A percentile compares a stretch with the other conserved stretches of the same genome.
Evolutionary conservation across 2,329 filamentous ascomycete genomes (phyloP).

Genomic region (Ciborinia camelliae): DNA sequence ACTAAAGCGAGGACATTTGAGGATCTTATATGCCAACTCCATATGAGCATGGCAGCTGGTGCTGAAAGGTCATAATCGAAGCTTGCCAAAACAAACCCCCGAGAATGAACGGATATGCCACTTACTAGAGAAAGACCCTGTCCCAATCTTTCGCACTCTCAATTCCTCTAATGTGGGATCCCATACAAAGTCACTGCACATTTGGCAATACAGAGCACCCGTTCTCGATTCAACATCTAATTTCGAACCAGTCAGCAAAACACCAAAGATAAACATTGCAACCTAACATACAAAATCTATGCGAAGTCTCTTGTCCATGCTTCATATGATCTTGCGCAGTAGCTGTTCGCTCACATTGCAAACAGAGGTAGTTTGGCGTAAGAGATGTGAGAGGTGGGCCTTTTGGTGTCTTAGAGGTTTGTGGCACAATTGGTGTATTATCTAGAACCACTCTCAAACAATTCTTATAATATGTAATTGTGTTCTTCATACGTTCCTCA

Average conservation of each 20-base stretch:
- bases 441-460: slow-evolving; percentile 70
- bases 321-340: slow-evolving; percentile 61
- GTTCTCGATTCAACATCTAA: slow-evolving; percentile 74
- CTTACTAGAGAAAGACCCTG: slow-evolving; percentile 62
- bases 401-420: slow-evolving; percentile 59
- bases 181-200: slow-evolving; percentile 80
- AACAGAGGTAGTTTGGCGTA: slow-evolving; percentile 67
- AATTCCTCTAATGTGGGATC: slow-evolving; percentile 77
- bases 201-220: slow-evolving; percentile 73
- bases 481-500: slow-evolving; percentile 62
- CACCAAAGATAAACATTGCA: background rate
- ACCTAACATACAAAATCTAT: slow-evolving; percentile 65
- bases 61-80: background rate
- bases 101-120: slow-evolving; percentile 10
- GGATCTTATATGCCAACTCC: background rate
- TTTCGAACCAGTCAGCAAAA: slow-evolving; percentile 17
- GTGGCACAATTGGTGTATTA: slow-evolving; percentile 59
- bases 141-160: slow-evolving; percentile 65
- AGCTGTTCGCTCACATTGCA: slow-evolving; percentile 69
- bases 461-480: slow-evolving; percentile 68
- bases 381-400: slow-evolving; percentile 57
- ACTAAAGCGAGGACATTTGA: background rate
- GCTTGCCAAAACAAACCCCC: background rate
- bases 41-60: background rate
- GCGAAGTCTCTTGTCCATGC: slow-evolving; percentile 66